Evolutionary conservation across 2,329 filamentous ascomycete species (phyloP).

Genomic region (Chalaropsis ovoidea): DNA sequence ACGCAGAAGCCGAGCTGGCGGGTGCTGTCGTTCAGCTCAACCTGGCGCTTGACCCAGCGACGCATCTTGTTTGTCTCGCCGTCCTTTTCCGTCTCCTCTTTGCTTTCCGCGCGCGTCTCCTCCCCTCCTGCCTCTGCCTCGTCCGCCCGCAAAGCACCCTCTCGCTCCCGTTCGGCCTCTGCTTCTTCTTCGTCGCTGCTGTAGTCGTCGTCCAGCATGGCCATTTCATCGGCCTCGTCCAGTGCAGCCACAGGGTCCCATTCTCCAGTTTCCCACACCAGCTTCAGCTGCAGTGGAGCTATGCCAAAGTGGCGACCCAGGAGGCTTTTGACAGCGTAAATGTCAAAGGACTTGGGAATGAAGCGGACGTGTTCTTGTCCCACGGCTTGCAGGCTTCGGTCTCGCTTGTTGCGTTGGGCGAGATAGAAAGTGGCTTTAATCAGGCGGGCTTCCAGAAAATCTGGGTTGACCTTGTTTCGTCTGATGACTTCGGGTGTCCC

Average conservation of each 20-base stretch:
- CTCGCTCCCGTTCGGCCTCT: slow-evolving; percentile 32
- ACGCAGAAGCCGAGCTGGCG: slow-evolving; percentile 75
- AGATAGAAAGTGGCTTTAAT: slow-evolving; percentile 50
- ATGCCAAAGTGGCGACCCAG: slow-evolving; percentile 60
- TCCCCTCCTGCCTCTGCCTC: slow-evolving; percentile 26
- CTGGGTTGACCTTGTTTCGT: slow-evolving; percentile 53
- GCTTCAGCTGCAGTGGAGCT: slow-evolving; percentile 50
- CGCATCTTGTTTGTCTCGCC: slow-evolving; percentile 35
- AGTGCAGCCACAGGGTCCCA: slow-evolving; percentile 67
- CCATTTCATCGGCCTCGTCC: slow-evolving; percentile 47
- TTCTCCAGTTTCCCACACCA: slow-evolving; percentile 86
- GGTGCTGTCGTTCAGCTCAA: slow-evolving; percentile 69
- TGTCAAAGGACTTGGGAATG: slow-evolving; percentile 67
- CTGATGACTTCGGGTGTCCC: slow-evolving; percentile 58
- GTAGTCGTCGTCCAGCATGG: slow-evolving; percentile 37
- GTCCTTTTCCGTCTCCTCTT: slow-evolving; percentile 31
- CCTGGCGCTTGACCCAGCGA: slow-evolving; percentile 65
- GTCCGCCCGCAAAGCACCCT: slow-evolving; percentile 27
- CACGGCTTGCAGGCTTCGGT: slow-evolving; percentile 28
- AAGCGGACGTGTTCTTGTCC: slow-evolving; percentile 32
- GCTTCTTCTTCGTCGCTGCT: slow-evolving; percentile 45
- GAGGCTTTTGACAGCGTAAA: slow-evolving; percentile 72
- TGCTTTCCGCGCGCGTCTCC: slow-evolving; percentile 25
- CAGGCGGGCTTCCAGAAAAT: slow-evolving; percentile 71
- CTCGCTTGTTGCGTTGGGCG: background rate